Percentiles rank a stretch among this genome's conserved stretches.
Evolutionary conservation across 1,139 yeast genomes (phyloP).

Genomic region (Nadsonia commutata): DNA sequence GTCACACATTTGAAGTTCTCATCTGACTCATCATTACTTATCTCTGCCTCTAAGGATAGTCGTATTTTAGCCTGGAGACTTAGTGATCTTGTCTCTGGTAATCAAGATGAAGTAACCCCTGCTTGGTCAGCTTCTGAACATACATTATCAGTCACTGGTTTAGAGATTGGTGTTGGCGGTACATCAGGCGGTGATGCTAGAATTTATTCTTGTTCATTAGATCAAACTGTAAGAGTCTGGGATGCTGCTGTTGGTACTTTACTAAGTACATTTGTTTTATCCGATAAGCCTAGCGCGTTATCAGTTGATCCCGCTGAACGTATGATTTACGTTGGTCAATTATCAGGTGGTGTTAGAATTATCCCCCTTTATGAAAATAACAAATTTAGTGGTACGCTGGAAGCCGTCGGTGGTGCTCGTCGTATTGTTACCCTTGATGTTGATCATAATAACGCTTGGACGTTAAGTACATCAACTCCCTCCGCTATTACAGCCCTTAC

Average conservation of each 20-base stretch:
- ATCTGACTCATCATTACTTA: constrained; percentile 49
- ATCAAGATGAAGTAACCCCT: constrained; percentile 27
- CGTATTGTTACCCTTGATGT: constrained; percentile 21
- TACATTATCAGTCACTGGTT: constrained; percentile 56
- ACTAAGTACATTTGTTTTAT: constrained; percentile 58
- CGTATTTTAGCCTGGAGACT: constrained; percentile 66
- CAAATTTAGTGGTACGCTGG: constrained; percentile 30
- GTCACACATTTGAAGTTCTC: constrained; percentile 47
- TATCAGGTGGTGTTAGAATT: constrained; percentile 44
- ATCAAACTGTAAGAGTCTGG: constrained; percentile 51
- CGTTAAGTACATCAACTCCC: constrained; percentile 14
- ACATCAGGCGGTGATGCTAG: constrained; percentile 37
- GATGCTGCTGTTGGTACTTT: constrained; percentile 24
- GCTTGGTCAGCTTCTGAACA: constrained; percentile 51
- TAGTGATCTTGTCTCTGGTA: constrained; percentile 34
- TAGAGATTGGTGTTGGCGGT: constrained; percentile 37
- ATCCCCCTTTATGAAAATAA: constrained; percentile 42
- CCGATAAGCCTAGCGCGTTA: constrained; percentile 41
- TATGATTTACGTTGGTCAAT: constrained; percentile 53
- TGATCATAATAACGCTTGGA: constrained; percentile 10
- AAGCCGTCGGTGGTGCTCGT: constrained; percentile 47
- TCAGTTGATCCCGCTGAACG: constrained; percentile 76
- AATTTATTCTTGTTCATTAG: constrained; percentile 57
- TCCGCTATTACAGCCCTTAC: constrained; percentile 35
- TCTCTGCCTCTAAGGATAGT: constrained; percentile 73